These are phyloP conservation scores for Dalbergia cochinchinensis DNA, from an alignment of 306 rosid genomes.

Conservation along the genomic window DNA sequence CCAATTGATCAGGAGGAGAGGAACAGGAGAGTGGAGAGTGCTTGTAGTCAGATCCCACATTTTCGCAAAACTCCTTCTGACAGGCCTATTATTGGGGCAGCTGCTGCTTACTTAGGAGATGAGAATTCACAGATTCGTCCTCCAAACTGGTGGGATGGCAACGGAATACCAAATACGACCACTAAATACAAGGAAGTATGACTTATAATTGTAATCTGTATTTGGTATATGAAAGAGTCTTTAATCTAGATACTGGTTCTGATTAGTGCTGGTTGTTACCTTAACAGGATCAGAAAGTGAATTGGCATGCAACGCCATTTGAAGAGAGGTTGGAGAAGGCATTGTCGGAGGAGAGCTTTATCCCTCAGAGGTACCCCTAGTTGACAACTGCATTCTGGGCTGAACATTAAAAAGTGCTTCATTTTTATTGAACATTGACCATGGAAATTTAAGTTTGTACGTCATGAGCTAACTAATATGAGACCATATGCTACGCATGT, in stretches of 20 bases:
- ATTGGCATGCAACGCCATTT: conserved; percentile 97
- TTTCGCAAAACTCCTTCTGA: conserved; percentile 66
- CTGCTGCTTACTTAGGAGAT: conserved; percentile 79
- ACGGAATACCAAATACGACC: conserved; percentile 95
- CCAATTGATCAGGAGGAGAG: conserved; percentile 50
- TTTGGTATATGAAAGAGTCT: conserved; percentile 17
- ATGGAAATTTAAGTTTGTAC: conserved; percentile 14
- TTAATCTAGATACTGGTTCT: conserved; percentile 22
- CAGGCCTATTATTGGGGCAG: conserved; percentile 76
- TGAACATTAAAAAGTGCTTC: not conserved
- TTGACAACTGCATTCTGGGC: not conserved
- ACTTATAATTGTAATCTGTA: conserved; percentile 21
- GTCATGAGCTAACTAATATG: not conserved
- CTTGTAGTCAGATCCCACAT: conserved; percentile 42
- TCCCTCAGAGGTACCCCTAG: conserved; percentile 62
- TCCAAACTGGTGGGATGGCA: conserved; percentile 82
- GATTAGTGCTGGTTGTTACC: conserved; percentile 35
- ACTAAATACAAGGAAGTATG: conserved; percentile 90
- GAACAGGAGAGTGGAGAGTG: conserved; percentile 42
- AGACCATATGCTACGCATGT: conserved; percentile 10
- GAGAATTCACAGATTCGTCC: conserved; percentile 63
- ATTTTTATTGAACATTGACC: not conserved
- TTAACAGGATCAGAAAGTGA: conserved; percentile 89
- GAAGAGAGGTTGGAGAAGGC: conserved; percentile 93
- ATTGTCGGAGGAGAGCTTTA: conserved; percentile 69